Conservation (phyloP, 2,329 filamentous ascomycete genomes). For the Thelonectria olida region DNA sequence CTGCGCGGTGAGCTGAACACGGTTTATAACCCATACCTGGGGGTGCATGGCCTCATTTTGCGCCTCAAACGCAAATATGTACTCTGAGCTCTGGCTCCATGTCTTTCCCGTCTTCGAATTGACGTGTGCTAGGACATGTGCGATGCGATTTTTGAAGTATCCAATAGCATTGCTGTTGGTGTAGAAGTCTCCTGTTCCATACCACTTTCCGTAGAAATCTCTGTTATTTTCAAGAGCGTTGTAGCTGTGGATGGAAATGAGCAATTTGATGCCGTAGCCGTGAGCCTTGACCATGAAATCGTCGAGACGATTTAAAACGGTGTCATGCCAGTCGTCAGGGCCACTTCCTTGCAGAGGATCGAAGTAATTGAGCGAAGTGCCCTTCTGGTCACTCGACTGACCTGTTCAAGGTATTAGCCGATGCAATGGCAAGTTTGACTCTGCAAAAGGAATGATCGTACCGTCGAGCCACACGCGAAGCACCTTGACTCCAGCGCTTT, state of each 20-base stretch:
- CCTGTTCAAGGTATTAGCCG: neutral
- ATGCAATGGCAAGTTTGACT: too few species aligned
- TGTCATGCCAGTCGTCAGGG: neutral
- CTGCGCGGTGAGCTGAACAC: too few species aligned
- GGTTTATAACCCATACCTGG: conserved; percentile 12
- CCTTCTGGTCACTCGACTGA: neutral
- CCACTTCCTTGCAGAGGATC: neutral
- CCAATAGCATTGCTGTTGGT: neutral
- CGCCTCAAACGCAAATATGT: conserved; percentile 37
- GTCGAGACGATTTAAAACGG: conserved; percentile 15
- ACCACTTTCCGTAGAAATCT: conserved; percentile 13
- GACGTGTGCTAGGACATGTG: conserved; percentile 1
- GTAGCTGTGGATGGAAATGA: conserved; percentile 9
- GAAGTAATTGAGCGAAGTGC: neutral
- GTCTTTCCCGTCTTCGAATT: conserved; percentile 24
- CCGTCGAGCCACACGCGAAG: conserved; percentile 19
- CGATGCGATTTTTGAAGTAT: conserved; percentile 1
- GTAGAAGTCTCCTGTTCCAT: conserved; percentile 9
- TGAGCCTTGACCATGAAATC: conserved; percentile 12
- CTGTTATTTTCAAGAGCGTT: conserved; percentile 4
- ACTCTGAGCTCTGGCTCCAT: conserved; percentile 30
- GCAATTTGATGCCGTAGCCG: conserved; percentile 8
- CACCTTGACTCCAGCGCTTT: conserved; percentile 21
- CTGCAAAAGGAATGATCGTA: neutral
- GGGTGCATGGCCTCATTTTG: conserved; percentile 37